These are phyloP conservation scores for Kernera saxatilis DNA, from an alignment of 345 rosid genomes.

Conservation along the genomic window DNA sequence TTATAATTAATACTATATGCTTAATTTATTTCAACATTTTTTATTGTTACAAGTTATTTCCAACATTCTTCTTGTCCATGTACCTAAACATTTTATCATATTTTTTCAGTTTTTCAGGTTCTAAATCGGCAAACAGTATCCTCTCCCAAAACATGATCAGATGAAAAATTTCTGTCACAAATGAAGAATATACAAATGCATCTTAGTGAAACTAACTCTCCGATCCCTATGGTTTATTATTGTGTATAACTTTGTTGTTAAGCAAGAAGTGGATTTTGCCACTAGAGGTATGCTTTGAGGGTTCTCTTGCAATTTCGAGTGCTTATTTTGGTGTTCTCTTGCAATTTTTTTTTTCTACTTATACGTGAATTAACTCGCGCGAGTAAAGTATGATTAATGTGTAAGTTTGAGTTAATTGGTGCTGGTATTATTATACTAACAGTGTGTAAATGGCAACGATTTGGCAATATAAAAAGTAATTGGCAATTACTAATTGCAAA, in stretches of 20 bases:
- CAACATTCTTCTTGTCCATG: not conserved
- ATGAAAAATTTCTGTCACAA: not conserved
- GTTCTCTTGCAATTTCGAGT: not conserved
- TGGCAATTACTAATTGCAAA: no score
- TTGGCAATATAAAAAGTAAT: no score
- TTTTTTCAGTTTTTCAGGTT: constrained; percentile 21
- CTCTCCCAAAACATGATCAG: not conserved
- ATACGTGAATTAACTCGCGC: not conserved
- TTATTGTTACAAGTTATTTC: no score
- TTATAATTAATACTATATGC: not conserved
- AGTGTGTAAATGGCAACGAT: no score
- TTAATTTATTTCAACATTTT: not conserved
- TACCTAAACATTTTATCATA: not conserved
- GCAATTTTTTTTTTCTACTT: not conserved
- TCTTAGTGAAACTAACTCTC: not conserved
- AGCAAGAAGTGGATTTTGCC: not conserved
- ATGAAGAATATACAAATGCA: not conserved
- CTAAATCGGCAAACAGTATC: not conserved
- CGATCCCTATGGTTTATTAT: not conserved
- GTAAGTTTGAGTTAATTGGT: not conserved
- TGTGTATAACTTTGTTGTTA: not conserved
- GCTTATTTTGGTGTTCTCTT: not conserved
- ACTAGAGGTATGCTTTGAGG: not conserved
- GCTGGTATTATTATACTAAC: not conserved
- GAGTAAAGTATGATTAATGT: not conserved